Percentiles rank a stretch among this genome's conserved stretches.
These are phyloP conservation scores for Calonectria pteridis DNA, from an alignment of 2,329 filamentous ascomycete species.

Conservation along the genomic window DNA sequence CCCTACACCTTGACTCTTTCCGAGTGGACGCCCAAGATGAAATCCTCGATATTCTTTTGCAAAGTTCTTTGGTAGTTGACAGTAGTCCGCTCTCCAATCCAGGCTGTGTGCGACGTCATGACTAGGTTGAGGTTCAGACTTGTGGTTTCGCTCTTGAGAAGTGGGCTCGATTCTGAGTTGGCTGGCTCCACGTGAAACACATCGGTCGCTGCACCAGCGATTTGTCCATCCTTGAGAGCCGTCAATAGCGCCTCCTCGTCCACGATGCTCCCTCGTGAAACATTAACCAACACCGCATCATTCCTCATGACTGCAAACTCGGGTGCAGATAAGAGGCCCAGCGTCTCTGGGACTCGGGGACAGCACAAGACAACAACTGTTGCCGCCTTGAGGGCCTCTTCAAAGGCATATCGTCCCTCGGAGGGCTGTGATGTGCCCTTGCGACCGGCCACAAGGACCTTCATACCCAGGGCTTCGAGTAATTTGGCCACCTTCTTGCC, in stretches of 20 bases:
- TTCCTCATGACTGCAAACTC: constrained; percentile 4
- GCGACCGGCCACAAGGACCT: constrained; percentile 5
- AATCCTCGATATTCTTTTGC: constrained; percentile 18
- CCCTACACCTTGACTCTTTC: constrained; percentile 1
- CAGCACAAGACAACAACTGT: constrained; percentile 2
- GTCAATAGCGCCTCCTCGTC: constrained; percentile 17
- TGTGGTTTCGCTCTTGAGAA: not conserved
- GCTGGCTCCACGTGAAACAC: constrained; percentile 24
- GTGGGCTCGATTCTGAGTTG: not conserved
- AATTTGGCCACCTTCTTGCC: constrained; percentile 41
- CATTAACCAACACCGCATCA: constrained; percentile 24
- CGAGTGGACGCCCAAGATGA: not conserved
- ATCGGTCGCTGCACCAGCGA: constrained; percentile 22
- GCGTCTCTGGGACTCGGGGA: constrained; percentile 6
- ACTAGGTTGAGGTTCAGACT: constrained; percentile 12
- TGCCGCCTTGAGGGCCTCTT: not conserved
- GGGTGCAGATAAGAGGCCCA: not conserved
- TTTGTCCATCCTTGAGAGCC: constrained; percentile 17
- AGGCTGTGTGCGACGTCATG: constrained; percentile 15
- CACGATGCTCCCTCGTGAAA: constrained; percentile 19
- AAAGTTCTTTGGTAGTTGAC: constrained; percentile 16
- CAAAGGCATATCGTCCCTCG: not conserved
- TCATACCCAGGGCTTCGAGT: constrained; percentile 29
- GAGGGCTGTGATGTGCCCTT: not conserved
- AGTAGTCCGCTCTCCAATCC: constrained; percentile 8